phyloP scores from a whole-genome alignment of 805 yeast genomes.

The Starmerella davenportii region DNA sequence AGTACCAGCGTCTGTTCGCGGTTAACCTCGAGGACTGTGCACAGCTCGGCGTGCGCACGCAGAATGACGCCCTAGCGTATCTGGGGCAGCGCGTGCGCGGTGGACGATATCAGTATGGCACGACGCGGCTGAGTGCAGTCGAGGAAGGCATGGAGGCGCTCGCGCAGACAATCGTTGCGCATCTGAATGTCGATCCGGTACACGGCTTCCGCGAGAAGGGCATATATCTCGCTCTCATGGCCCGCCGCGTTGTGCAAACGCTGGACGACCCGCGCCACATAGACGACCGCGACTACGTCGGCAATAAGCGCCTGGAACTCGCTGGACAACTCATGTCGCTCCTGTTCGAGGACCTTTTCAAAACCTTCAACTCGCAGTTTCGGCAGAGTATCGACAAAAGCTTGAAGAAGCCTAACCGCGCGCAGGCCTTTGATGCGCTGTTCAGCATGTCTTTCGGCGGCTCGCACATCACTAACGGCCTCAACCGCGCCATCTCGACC shows the following conservation, averaged over 20 bases:
- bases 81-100: constrained; percentile 86
- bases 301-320: constrained; percentile 88
- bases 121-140: constrained; percentile 40
- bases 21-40: constrained; percentile 90
- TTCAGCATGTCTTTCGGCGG: constrained; percentile 79
- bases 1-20: constrained; percentile 81
- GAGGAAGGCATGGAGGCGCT: constrained; percentile 88
- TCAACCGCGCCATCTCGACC: constrained; percentile 91
- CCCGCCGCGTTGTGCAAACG: constrained; percentile 88
- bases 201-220: constrained; percentile 71
- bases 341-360: constrained; percentile 89
- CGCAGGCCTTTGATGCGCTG: constrained; percentile 87
- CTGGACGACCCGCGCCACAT: constrained; percentile 86
- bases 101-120: constrained; percentile 35
- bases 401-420: constrained; percentile 80
- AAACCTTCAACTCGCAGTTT: constrained; percentile 87
- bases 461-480: constrained; percentile 80
- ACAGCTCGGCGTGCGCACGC: constrained; percentile 67
- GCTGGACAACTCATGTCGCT: constrained; percentile 96
- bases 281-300: constrained; percentile 97
- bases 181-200: constrained; percentile 62
- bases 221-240: constrained; percentile 84
- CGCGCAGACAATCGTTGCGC: constrained; percentile 93
- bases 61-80: constrained; percentile 81
- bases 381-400: constrained; percentile 88